A percentile compares a stretch with the other conserved stretches of the same genome.
phyloP scores from a whole-genome alignment of 148 eudicot species.

The Bassia scoparia region DNA sequence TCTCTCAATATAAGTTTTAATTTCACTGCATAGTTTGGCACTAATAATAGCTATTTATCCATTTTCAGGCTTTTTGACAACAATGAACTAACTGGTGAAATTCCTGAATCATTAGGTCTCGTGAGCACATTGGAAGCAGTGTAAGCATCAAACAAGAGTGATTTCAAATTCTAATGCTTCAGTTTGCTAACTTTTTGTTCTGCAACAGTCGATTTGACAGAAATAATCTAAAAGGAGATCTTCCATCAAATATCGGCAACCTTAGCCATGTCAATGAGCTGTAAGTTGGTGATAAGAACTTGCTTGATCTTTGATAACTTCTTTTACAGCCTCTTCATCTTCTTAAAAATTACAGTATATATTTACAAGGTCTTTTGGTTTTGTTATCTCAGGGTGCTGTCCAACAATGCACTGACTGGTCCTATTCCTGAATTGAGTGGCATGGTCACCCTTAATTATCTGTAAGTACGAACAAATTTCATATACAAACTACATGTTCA shows the following conservation, averaged over 20 bases:
- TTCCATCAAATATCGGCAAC: conserved; percentile 51
- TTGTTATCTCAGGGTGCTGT: conserved; percentile 49
- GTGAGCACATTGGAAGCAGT: conserved; percentile 55
- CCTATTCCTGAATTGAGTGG: conserved; percentile 65
- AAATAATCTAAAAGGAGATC: conserved; percentile 51
- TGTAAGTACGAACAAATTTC: conserved; percentile 43
- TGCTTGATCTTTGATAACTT: conserved; percentile 4
- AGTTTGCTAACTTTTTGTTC: conserved; percentile 12
- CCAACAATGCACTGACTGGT: conserved; percentile 67
- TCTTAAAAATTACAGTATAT: not conserved
- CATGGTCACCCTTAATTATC: conserved; percentile 42
- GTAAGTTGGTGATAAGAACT: conserved; percentile 42
- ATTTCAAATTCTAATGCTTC: not conserved
- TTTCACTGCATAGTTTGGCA: not conserved
- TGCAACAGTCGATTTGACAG: conserved; percentile 68
- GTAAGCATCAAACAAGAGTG: conserved; percentile 45
- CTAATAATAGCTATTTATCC: conserved; percentile 1
- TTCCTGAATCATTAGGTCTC: conserved; percentile 61
- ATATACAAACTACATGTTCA: not conserved
- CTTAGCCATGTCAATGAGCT: conserved; percentile 53
- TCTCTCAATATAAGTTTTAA: not conserved
- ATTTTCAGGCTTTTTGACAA: conserved; percentile 67
- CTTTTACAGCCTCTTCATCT: not conserved
- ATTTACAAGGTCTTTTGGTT: conserved; percentile 7
- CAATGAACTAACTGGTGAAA: conserved; percentile 51